Evolutionary conservation across 1,139 yeast species (phyloP).

Genomic region (Debaryomycetaceae sp.): DNA sequence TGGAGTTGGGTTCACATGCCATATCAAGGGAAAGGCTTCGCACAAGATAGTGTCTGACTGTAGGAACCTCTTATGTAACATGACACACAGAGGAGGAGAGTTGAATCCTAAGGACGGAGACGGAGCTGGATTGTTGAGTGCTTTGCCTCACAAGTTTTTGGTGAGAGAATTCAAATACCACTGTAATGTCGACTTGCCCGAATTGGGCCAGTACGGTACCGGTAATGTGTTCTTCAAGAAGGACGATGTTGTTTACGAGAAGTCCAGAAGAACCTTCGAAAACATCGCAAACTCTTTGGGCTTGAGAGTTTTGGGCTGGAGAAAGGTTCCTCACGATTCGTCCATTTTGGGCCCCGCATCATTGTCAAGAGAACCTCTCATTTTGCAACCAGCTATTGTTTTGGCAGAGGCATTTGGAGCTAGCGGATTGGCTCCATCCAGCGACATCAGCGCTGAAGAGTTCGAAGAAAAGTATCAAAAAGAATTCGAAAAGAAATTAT

Average conservation of each 20-base stretch:
- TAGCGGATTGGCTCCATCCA: constrained; percentile 23
- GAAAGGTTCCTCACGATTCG: constrained; percentile 93
- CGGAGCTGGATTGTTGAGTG: constrained; percentile 96
- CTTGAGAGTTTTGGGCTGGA: constrained; percentile 87
- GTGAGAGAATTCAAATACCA: constrained; percentile 75
- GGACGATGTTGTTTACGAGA: constrained; percentile 62
- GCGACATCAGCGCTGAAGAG: constrained; percentile 44
- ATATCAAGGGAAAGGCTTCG: constrained; percentile 81
- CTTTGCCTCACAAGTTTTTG: constrained; percentile 88
- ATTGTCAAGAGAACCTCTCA: constrained; percentile 84
- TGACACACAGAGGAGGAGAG: constrained; percentile 99
- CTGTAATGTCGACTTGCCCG: constrained; percentile 61
- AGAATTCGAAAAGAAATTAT: constrained; percentile 78
- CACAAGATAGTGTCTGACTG: constrained; percentile 96
- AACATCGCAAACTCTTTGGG: constrained; percentile 74
- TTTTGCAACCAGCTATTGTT: constrained; percentile 86
- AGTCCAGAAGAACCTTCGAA: constrained; percentile 75
- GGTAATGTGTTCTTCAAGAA: constrained; percentile 92
- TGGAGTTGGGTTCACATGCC: constrained; percentile 97
- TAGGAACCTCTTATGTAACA: constrained; percentile 80
- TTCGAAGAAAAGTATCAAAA: constrained; percentile 59
- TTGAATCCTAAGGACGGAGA: constrained; percentile 97
- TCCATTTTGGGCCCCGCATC: constrained; percentile 94
- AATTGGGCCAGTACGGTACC: constrained; percentile 85
- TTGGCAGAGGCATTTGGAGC: constrained; percentile 54